Conservation (phyloP, 495 filamentous ascomycete species). For the Parachaetomium inaequale region DNA sequence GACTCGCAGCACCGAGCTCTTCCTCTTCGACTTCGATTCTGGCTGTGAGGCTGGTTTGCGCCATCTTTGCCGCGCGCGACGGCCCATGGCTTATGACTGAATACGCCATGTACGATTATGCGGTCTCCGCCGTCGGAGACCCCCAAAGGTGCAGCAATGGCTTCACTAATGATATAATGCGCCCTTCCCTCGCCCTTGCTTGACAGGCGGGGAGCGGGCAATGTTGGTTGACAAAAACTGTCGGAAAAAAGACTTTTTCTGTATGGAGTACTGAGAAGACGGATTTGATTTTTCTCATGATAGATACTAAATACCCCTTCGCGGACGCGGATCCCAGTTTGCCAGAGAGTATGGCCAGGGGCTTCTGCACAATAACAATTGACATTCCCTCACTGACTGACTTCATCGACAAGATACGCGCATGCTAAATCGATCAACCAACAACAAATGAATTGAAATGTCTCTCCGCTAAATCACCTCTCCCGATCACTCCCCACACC, state of each 20-base stretch:
- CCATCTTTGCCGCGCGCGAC: neutral
- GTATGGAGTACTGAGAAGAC: neutral
- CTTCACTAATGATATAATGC: slow-evolving; percentile 14
- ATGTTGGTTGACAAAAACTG: neutral
- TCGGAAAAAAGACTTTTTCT: neutral
- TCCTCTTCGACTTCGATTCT: neutral
- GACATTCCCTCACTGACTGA: neutral
- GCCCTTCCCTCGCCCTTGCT: neutral
- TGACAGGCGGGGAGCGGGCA: neutral
- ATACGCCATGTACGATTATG: slow-evolving; percentile 12
- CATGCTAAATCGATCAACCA: neutral
- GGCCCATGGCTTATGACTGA: slow-evolving; percentile 8
- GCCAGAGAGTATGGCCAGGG: neutral
- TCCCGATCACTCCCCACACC: slow-evolving; percentile 17
- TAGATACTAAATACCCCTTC: slow-evolving; percentile 16
- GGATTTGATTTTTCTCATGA: neutral
- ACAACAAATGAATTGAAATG: neutral
- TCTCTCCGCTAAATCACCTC: neutral
- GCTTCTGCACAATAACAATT: neutral
- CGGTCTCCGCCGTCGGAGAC: slow-evolving; percentile 1
- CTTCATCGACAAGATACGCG: too few relatives aligned
- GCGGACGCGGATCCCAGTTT: neutral
- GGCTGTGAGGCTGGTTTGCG: neutral
- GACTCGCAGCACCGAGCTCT: neutral
- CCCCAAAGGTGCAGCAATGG: slow-evolving; percentile 6